phyloP scores from a whole-genome alignment of 2,329 filamentous ascomycete species.

The Xylaria sp. region DNA sequence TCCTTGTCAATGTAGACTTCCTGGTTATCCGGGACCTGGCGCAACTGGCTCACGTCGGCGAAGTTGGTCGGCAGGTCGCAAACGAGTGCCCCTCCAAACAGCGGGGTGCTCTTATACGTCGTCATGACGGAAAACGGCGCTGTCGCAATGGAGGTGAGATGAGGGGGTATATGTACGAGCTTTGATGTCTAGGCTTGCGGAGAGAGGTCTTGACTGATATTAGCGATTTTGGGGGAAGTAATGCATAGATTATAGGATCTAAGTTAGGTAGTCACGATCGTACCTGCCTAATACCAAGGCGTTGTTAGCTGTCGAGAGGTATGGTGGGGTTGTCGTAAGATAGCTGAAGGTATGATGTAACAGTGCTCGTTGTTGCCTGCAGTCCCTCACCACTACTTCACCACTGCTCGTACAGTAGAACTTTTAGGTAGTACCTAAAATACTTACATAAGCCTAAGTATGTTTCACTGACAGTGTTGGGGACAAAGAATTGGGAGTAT shows the following conservation, averaged over 20 bases:
- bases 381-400: no score
- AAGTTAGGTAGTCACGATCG: no score
- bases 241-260: no score
- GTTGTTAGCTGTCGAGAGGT: no score
- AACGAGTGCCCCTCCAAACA: slow-evolving; percentile 79
- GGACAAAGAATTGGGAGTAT: no score
- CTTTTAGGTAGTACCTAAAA: no score
- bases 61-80: slow-evolving; percentile 75
- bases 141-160: slow-evolving; percentile 6
- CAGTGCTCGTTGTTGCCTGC: no score
- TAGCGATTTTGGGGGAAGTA: background rate
- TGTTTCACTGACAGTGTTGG: background rate
- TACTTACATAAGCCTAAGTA: no score
- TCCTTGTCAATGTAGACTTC: slow-evolving; percentile 89
- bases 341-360: no score
- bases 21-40: slow-evolving; percentile 86
- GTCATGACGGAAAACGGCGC: slow-evolving; percentile 56
- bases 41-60: slow-evolving; percentile 68
- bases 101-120: slow-evolving; percentile 66
- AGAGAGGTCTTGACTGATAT: background rate
- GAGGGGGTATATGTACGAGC: background rate
- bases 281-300: no score
- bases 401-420: no score
- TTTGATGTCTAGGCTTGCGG: background rate
- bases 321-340: no score